These are phyloP conservation scores for Tillandsia fasciculata DNA, from an alignment of 176 grass and related monocot genomes.

Conservation along the genomic window DNA sequence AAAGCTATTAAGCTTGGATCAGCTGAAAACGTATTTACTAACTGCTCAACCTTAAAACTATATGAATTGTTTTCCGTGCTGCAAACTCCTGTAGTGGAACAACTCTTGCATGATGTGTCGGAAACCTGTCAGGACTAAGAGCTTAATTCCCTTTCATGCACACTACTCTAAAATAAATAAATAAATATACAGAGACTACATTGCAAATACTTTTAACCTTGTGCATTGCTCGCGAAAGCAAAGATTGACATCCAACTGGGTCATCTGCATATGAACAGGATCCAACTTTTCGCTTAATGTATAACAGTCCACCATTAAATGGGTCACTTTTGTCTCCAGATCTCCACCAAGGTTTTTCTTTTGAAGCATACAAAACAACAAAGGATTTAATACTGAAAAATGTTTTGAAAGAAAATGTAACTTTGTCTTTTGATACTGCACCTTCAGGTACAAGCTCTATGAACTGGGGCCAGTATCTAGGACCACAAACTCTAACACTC, in stretches of 20 bases:
- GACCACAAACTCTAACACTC: slow-evolving; percentile 77
- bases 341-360: slow-evolving; percentile 93
- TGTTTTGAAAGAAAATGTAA: slow-evolving; percentile 12
- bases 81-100: slow-evolving; percentile 17
- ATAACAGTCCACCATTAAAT: slow-evolving; percentile 78
- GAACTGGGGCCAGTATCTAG: slow-evolving; percentile 89
- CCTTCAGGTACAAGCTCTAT: slow-evolving; percentile 79
- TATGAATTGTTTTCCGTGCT: slow-evolving; percentile 18
- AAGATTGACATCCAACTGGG: slow-evolving; percentile 91
- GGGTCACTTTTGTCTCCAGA: slow-evolving; percentile 69
- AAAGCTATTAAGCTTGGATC: slow-evolving; percentile 97
- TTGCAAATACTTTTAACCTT: slow-evolving; percentile 49
- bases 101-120: slow-evolving; percentile 31
- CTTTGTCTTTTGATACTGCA: slow-evolving; percentile 25
- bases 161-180: background rate
- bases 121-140: slow-evolving; percentile 37
- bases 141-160: background rate
- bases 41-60: slow-evolving; percentile 66
- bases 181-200: background rate
- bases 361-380: slow-evolving; percentile 11
- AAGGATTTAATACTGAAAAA: slow-evolving; percentile 13
- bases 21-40: slow-evolving; percentile 85
- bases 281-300: slow-evolving; percentile 97
- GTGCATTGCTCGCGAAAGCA: slow-evolving; percentile 94
- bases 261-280: slow-evolving; percentile 92